phyloP scores from a whole-genome alignment of 441 rosid genomes.

The Capsella rubella region DNA sequence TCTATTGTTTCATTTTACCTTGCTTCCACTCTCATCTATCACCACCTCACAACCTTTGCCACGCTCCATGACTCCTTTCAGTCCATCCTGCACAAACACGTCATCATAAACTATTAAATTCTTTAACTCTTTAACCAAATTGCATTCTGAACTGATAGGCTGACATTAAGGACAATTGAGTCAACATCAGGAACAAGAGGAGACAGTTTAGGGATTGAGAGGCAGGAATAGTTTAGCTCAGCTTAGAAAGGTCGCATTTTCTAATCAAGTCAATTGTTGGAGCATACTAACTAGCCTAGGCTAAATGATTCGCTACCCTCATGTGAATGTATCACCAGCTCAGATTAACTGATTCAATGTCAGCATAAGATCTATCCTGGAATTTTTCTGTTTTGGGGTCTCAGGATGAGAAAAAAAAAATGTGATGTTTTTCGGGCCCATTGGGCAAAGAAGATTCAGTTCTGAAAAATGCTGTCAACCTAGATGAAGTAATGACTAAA shows the following conservation, averaged over 20 bases:
- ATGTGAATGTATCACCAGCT: neutral
- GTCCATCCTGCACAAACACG: constrained; percentile 58
- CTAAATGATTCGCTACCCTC: constrained; percentile 21
- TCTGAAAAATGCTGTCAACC: constrained; percentile 22
- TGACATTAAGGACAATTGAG: neutral
- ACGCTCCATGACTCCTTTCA: constrained; percentile 58
- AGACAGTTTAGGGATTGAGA: constrained; percentile 10
- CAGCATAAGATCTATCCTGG: constrained; percentile 4
- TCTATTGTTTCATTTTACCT: constrained; percentile 48
- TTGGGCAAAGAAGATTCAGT: constrained; percentile 1
- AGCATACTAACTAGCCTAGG: constrained; percentile 26
- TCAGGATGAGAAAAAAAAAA: constrained; percentile 4
- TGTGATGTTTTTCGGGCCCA: constrained; percentile 11
- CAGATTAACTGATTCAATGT: constrained; percentile 16
- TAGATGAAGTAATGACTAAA: constrained; percentile 16
- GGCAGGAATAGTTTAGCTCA: constrained; percentile 14
- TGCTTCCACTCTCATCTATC: constrained; percentile 58
- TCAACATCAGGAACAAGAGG: constrained; percentile 15
- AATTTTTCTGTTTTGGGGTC: constrained; percentile 10
- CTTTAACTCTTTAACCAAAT: neutral
- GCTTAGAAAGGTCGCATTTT: constrained; percentile 17
- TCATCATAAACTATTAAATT: constrained; percentile 15
- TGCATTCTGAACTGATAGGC: constrained; percentile 8
- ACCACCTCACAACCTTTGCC: constrained; percentile 57
- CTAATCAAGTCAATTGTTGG: constrained; percentile 21